Conservation (phyloP, 176 grass and related monocot species). For the Tillandsia leiboldiana region DNA sequence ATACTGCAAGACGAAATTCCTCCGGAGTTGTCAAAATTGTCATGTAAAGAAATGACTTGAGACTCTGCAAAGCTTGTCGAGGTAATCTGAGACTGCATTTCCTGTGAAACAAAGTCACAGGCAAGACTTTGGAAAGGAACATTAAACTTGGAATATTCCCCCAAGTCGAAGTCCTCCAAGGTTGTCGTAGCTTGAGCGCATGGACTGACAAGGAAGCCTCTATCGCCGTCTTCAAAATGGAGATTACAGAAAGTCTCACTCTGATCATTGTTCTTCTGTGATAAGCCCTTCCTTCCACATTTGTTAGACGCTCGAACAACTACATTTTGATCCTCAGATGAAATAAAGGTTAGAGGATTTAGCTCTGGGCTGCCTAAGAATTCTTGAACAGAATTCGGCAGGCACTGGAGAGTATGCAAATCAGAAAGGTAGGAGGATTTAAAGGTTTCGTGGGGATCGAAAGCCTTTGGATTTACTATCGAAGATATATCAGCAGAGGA, state of each 20-base stretch:
- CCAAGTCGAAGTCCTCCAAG: conserved; percentile 25
- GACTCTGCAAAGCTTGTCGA: conserved; percentile 37
- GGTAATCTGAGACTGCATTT: conserved; percentile 27
- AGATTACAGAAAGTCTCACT: conserved; percentile 32
- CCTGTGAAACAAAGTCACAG: conserved; percentile 17
- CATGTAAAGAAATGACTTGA: conserved; percentile 35
- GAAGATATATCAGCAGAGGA: conserved; percentile 45
- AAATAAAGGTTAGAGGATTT: conserved; percentile 62
- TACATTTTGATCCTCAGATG: conserved; percentile 49
- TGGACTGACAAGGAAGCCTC: conserved; percentile 26
- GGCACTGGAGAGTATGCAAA: conserved; percentile 9
- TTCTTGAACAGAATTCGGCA: conserved; percentile 48
- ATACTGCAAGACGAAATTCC: conserved; percentile 77
- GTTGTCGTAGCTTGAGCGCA: conserved; percentile 24
- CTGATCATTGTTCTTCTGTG: conserved; percentile 37
- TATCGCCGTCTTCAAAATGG: conserved; percentile 32
- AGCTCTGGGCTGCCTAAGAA: conserved; percentile 58
- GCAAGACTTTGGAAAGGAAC: conserved; percentile 6
- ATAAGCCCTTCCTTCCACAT: conserved; percentile 52
- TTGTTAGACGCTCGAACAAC: conserved; percentile 52
- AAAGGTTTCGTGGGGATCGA: conserved; percentile 54
- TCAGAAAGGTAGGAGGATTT: conserved; percentile 49
- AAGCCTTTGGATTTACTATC: conserved; percentile 19
- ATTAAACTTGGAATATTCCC: conserved; percentile 33
- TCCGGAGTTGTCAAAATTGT: conserved; percentile 41